These are phyloP conservation scores for Amphirosellinia nigrospora DNA, from an alignment of 495 filamentous ascomycete genomes.

Conservation along the genomic window DNA sequence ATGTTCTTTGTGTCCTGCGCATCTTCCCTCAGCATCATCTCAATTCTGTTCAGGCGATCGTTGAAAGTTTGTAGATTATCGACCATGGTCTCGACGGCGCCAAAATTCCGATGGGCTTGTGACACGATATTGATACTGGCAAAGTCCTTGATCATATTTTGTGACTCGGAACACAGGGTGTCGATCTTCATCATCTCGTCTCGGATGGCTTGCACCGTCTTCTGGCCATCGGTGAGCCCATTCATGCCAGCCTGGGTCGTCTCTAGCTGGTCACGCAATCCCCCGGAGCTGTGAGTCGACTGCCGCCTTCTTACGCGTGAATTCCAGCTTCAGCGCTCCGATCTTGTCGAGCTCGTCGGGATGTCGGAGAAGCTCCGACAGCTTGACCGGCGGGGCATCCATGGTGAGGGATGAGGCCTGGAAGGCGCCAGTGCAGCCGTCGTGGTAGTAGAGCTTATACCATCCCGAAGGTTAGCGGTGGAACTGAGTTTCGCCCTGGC, in stretches of 20 bases:
- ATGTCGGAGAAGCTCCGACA: slow-evolving; percentile 74
- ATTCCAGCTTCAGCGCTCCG: slow-evolving; percentile 84
- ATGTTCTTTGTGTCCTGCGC: slow-evolving; percentile 85
- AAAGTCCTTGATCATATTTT: slow-evolving; percentile 96
- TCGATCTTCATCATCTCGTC: slow-evolving; percentile 99
- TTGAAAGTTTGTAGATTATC: slow-evolving; percentile 84
- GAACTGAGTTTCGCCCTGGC: background rate
- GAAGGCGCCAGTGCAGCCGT: slow-evolving; percentile 37
- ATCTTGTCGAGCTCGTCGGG: slow-evolving; percentile 97
- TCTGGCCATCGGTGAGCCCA: slow-evolving; percentile 83
- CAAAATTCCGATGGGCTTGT: slow-evolving; percentile 92
- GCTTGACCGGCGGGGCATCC: slow-evolving; percentile 67
- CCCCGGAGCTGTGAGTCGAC: slow-evolving; percentile 89
- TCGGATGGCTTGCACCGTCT: slow-evolving; percentile 84
- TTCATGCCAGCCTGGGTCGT: slow-evolving; percentile 91
- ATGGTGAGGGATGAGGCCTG: slow-evolving; percentile 46
- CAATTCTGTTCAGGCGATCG: slow-evolving; percentile 72
- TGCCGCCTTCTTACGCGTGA: slow-evolving; percentile 89
- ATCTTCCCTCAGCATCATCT: slow-evolving; percentile 77
- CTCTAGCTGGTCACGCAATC: slow-evolving; percentile 87
- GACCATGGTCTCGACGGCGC: slow-evolving; percentile 90
- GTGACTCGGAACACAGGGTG: slow-evolving; percentile 92
- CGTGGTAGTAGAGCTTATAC: slow-evolving; percentile 30
- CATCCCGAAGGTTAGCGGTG: slow-evolving; percentile 33
- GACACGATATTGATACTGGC: slow-evolving; percentile 94